Evolutionary conservation across 805 yeast species (phyloP).

Genomic region (Candida awuae): DNA sequence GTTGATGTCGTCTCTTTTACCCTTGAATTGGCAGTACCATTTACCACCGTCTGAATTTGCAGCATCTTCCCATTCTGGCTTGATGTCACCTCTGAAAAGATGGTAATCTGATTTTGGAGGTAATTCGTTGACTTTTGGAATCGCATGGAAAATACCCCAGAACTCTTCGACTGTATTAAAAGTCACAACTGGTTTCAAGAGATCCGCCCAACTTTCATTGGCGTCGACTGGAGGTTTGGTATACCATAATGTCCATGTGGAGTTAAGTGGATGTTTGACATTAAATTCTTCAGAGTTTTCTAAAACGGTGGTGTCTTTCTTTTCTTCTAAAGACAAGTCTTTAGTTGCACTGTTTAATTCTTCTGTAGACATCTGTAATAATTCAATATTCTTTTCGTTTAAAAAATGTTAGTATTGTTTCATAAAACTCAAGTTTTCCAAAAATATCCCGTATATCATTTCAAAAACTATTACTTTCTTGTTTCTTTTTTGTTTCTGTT

Average conservation of each 20-base stretch:
- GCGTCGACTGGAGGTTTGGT: constrained; percentile 81
- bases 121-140: constrained; percentile 85
- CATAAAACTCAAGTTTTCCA: no score
- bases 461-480: no score
- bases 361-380: constrained; percentile 24
- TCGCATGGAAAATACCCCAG: constrained; percentile 95
- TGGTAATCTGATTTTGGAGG: constrained; percentile 93
- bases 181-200: constrained; percentile 85
- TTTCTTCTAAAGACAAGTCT: constrained; percentile 30
- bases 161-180: constrained; percentile 95
- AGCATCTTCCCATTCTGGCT: constrained; percentile 98
- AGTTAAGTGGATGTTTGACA: constrained; percentile 82
- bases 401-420: no score
- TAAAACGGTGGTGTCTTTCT: constrained; percentile 41
- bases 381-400: no score
- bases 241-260: constrained; percentile 96
- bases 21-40: constrained; percentile 76
- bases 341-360: constrained; percentile 29
- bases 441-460: no score
- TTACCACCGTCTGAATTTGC: constrained; percentile 87
- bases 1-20: constrained; percentile 57
- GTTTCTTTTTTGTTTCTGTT: no score
- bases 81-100: constrained; percentile 84
- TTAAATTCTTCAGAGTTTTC: constrained; percentile 56
- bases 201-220: constrained; percentile 83